Base-by-base conservation (phyloP, 2,329 filamentous ascomycete genomes). In the Lasiodiplodia gonubiensis region DNA sequence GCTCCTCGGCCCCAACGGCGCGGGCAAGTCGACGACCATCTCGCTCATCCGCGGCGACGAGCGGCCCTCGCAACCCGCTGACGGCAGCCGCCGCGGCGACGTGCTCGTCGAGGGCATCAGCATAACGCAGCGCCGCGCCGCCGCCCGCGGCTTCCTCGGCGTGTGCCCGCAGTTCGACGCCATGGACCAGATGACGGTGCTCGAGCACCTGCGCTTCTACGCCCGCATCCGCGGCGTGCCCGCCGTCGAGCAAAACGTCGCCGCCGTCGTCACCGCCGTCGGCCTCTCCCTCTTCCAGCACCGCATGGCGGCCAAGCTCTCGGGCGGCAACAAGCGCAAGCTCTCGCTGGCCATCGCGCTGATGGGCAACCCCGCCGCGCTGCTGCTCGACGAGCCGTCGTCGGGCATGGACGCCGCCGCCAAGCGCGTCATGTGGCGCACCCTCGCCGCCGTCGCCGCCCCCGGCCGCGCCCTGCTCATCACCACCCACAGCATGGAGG, bases 401-500 rank as follows among this genome's bases (percentile, higher is more conserved):
- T 93, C 90, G 0, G 93, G 94, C 0, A 91, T 97, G 82, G 94
- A 98, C 73, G 93, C 94, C 0, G 93, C 92, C 0, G 90, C 92
- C 0, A 97, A 97, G 78, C 87, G 94, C 51, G 86, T 96, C 71
- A 97, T 98, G 92, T 97, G 94, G 94, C 88, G 88, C 67, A 97
- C 93, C 0, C 84, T 97, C 0, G 87, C 88, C 3, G 86, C 88
- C 1, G 89, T 90, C 0, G 86, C 74, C 10, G 86, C 74, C 8
- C 75, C 88, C 0, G 93, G 93, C 0, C 87, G 94, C n/a, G 92
- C 90, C 0, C 87, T 97, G 18, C 84, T 98, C 1, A 85, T 98
- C 21, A 97, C 94, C 0, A 97, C 94, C 0, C 94, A 98, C 78
- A 92, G 88, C 59, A 97, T 97, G 93, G 94, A 97, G 77, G 94